Evolutionary conservation across 2,329 filamentous ascomycete genomes (phyloP), one percentile per base, ranked within the genome.

Genomic region (Blastomyces silverae): DNA sequence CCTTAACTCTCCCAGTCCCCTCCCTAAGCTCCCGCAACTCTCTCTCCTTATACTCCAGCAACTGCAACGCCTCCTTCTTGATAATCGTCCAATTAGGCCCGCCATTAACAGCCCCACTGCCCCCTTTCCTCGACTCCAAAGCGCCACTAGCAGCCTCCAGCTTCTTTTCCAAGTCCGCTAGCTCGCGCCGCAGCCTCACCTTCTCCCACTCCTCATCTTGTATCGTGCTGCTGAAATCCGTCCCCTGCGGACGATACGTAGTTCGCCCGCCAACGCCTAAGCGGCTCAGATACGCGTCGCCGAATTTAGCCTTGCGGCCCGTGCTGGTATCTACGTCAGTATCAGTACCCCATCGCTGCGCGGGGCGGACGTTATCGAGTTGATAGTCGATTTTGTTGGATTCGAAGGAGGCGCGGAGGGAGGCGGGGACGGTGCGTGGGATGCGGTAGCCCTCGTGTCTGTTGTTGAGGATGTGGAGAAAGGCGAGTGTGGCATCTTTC

Each of bases 311-410:
- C 80, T 99, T 99, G 73, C 90, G 89, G 65, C 93, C 92, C 0
- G 91, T 94, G 46, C 85, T 80, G 62, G 95, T 91, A 73, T 92
- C 90, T 59, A 88, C 85, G 68, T 89, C 86, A 67, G 71, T 70
- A 20, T 71, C 74, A n/a, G 86, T 84, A 2, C 90, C 91, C 89
- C 92, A 96, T 71, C 89, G 87, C 67, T 89, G 89, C 4, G 85
- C 82, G 2, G 86, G 86, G 64, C 83, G 82, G 67, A 89, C 85
- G 72, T 89, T 89, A 76, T 95, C 91, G 66, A 97, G 76, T 73
- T 96, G 91, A 80, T 97, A 99, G 79, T 97, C 92, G 75, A 99
- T 97, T 76, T 96, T 87, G 74, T 95, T 96, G 74, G 91, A 89
- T 79, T 99, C 93, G 73, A 99, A 99, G 66, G 88, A 93, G 39